phyloP scores from a whole-genome alignment of 768 basidiomycete species.

The Pleurotus tuoliensis region DNA sequence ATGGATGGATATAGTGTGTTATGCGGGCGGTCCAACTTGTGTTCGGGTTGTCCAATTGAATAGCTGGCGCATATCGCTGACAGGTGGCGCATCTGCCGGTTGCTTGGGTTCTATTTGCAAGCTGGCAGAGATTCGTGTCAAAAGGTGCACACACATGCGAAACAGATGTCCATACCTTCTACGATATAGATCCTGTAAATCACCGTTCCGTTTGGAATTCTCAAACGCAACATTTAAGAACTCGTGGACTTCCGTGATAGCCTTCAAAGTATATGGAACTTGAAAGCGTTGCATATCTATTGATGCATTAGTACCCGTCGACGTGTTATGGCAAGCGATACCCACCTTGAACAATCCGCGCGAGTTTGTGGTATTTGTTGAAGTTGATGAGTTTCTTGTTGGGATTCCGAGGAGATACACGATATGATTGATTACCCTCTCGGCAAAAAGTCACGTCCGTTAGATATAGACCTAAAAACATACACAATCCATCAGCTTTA shows the following conservation, averaged over 20 bases:
- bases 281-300: conserved; percentile 93
- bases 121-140: conserved; percentile 31
- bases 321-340: too few species aligned
- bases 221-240: conserved; percentile 74
- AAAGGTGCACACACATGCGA: conserved; percentile 9
- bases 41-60: conserved; percentile 78
- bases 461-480: conserved; percentile 64
- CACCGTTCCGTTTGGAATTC: conserved; percentile 71
- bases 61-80: conserved; percentile 70
- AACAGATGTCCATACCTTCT: conserved; percentile 55
- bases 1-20: background rate
- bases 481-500: conserved; percentile 11
- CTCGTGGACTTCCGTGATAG: conserved; percentile 84
- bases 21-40: conserved; percentile 15
- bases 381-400: conserved; percentile 88
- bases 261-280: conserved; percentile 78
- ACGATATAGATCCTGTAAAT: conserved; percentile 81
- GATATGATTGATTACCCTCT: conserved; percentile 87
- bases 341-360: conserved; percentile 77
- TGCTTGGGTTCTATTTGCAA: conserved; percentile 82
- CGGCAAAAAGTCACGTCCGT: conserved; percentile 95
- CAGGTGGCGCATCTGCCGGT: conserved; percentile 62
- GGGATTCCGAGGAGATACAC: conserved; percentile 72
- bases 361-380: conserved; percentile 92
- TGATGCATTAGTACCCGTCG: background rate